Evolutionary conservation across 345 rosid genomes (phyloP).

Genomic region (Cardiospermum halicacabum): DNA sequence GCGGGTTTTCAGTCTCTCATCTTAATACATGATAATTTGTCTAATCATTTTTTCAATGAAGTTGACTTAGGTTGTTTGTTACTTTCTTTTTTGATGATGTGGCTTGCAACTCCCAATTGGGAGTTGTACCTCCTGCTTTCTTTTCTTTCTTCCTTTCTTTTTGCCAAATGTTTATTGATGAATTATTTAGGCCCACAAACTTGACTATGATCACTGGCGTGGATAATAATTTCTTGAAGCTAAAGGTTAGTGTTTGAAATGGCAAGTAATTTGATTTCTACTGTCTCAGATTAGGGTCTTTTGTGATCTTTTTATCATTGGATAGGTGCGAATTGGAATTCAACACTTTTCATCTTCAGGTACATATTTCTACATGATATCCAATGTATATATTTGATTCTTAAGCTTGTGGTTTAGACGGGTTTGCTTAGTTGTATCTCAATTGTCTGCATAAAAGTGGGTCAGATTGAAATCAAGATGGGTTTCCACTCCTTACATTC

Average conservation of each 20-base stretch:
- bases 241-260: constrained; percentile 41
- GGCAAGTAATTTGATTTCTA: not conserved
- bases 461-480: not conserved
- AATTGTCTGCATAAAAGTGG: not conserved
- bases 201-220: constrained; percentile 30
- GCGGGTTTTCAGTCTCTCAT: not conserved
- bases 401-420: constrained; percentile 4
- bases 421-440: not conserved
- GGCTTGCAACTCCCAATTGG: constrained; percentile 4
- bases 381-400: not conserved
- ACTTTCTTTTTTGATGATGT: constrained; percentile 3
- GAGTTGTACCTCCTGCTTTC: not conserved
- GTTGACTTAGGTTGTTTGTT: constrained; percentile 7
- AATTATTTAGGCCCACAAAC: constrained; percentile 42
- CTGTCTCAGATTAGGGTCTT: constrained; percentile 2
- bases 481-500: constrained; percentile 4
- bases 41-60: not conserved
- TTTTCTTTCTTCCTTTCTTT: not conserved
- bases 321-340: constrained; percentile 58
- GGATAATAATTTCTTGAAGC: constrained; percentile 33
- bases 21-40: not conserved
- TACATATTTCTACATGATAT: constrained; percentile 25
- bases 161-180: constrained; percentile 4
- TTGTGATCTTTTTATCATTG: constrained; percentile 25
- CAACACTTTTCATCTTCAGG: constrained; percentile 77